Evolutionary conservation across 768 basidiomycete species (phyloP).

Genomic region (Pleurotus platypus): DNA sequence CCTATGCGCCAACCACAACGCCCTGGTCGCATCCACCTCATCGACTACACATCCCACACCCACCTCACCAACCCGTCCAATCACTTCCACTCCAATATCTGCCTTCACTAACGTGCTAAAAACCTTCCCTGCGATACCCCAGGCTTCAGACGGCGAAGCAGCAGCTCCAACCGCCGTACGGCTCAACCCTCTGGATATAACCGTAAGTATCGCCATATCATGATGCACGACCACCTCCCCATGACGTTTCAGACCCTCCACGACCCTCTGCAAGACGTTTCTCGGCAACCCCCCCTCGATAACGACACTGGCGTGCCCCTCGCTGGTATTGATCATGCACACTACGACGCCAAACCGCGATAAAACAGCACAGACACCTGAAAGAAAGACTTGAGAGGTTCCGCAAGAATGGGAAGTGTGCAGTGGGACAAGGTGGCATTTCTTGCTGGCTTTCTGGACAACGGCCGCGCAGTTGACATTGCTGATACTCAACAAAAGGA

Average conservation of each 20-base stretch:
- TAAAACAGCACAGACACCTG: conserved; percentile 1
- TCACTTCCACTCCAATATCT: background rate
- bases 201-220: conserved; percentile 5
- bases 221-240: conserved; percentile 3
- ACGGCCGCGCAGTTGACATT: no score
- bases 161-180: background rate
- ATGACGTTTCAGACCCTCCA: background rate
- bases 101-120: conserved; percentile 1
- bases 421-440: no score
- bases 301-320: conserved; percentile 2
- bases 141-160: no score
- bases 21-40: conserved; percentile 3
- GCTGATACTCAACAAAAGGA: conserved; percentile 1
- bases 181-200: background rate
- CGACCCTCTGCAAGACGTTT: background rate
- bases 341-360: conserved; percentile 2
- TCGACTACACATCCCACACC: conserved; percentile 5
- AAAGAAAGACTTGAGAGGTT: background rate
- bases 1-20: conserved; percentile 4
- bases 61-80: conserved; percentile 3
- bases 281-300: background rate
- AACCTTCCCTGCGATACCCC: background rate
- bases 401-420: background rate
- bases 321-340: conserved; percentile 3
- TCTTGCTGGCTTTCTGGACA: no score